phyloP scores from a whole-genome alignment of 192 early-diverging fungal genomes.

The Chytriomyces hyalinus region DNA sequence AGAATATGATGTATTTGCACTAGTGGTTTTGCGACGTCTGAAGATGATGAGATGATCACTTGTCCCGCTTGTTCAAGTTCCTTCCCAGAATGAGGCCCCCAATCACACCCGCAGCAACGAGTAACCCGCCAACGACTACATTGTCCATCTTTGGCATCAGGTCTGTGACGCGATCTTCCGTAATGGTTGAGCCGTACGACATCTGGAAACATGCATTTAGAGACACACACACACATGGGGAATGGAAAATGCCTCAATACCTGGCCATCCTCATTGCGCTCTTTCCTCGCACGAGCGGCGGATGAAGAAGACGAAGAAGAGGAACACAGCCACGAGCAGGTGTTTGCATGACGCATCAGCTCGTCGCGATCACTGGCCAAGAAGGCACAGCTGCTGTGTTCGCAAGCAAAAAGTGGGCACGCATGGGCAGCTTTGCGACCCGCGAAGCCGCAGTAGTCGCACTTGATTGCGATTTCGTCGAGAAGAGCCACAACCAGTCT shows the following conservation, averaged over 20 bases:
- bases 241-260: neutral
- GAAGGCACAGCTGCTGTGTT: conserved; percentile 1
- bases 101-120: neutral
- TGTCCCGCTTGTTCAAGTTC: neutral
- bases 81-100: neutral
- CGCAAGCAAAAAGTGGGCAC: conserved; percentile 10
- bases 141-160: neutral
- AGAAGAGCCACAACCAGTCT: conserved; percentile 12
- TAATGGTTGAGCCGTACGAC: neutral
- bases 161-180: neutral
- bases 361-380: conserved; percentile 11
- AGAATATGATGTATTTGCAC: neutral
- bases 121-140: neutral
- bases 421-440: conserved; percentile 8
- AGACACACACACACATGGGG: neutral
- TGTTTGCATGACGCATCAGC: neutral
- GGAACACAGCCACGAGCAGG: neutral
- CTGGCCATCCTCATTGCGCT: neutral
- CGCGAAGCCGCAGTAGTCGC: conserved; percentile 5
- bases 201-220: neutral
- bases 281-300: neutral
- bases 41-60: neutral
- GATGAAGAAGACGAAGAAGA: neutral
- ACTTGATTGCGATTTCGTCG: conserved; percentile 10
- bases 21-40: neutral